Percentiles rank a stretch among this genome's conserved stretches.
Conservation (phyloP, 768 basidiomycete species). For the Leccinum obscurum region DNA sequence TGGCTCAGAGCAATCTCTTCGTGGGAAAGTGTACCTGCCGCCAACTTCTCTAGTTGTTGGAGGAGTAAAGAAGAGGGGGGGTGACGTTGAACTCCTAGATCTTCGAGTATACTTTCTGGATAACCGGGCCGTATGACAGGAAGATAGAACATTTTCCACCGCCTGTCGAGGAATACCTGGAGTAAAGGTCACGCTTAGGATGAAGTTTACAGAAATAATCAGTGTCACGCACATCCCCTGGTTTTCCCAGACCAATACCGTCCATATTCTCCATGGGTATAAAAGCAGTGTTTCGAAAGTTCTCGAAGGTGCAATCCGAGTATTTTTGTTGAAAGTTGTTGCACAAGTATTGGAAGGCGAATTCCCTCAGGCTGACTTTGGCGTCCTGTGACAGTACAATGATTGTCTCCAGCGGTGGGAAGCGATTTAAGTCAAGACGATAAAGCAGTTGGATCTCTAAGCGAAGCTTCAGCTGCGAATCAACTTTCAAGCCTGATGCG, state of each 20-base stretch:
- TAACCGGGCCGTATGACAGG: slow-evolving; percentile 48
- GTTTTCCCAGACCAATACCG: not conserved
- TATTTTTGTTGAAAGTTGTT: too few relatives aligned
- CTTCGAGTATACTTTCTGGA: slow-evolving; percentile 46
- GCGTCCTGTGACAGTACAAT: too few relatives aligned
- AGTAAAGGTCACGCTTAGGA: not conserved
- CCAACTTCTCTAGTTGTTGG: slow-evolving; percentile 41
- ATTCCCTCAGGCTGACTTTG: too few relatives aligned
- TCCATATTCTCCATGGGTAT: too few relatives aligned
- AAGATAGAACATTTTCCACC: slow-evolving; percentile 66
- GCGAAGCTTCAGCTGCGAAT: too few relatives aligned
- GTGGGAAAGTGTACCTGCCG: slow-evolving; percentile 51
- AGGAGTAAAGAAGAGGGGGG: slow-evolving; percentile 63
- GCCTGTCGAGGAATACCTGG: slow-evolving; percentile 7
- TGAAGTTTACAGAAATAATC: rapidly evolving
- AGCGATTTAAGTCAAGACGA: too few relatives aligned
- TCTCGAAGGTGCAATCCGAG: too few relatives aligned
- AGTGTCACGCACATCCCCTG: not conserved
- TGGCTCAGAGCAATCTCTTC: slow-evolving; percentile 46
- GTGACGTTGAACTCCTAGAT: slow-evolving; percentile 65
- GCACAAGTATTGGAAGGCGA: too few relatives aligned
- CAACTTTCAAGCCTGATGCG: too few relatives aligned
- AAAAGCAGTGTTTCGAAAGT: too few relatives aligned
- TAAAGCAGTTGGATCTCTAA: too few relatives aligned
- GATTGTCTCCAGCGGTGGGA: too few relatives aligned